Evolutionary conservation across 1,284 basidiomycete species (phyloP), one percentile per base, ranked within the genome.

Genomic region (Fomes fomentarius): DNA sequence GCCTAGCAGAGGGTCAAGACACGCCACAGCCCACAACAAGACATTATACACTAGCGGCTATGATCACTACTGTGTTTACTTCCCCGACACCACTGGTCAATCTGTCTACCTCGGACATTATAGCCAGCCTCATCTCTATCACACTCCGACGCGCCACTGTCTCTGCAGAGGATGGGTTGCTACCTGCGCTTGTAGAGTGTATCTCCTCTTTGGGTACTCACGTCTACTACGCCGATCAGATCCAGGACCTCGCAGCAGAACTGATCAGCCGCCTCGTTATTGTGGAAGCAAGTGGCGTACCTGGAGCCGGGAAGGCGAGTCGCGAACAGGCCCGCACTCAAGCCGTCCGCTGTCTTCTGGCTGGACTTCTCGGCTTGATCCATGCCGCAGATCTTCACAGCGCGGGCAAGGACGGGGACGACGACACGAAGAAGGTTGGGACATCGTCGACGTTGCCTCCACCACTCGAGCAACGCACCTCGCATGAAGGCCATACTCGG

Each of bases 151-250:
- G 91, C 50, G 79, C 89, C 25, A 77, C 84, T 2, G 73, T 87
- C 40, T 79, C 87, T 58, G 71, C 81, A 0, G 73, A 82, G n/a
- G 94, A 97, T 63, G 63, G 76, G 3, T 75, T 94, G 9, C 74
- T 97, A 8, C 80, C 87, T 0, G 74, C 82, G 2, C 73, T 96
- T 35, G 89, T 96, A 8, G 80, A 87, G 53, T 91, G 91, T 66
- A 89, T 97, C 51, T 79, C 91, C 5, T 91, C 93, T 0, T 78
- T 98, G 17, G 91, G 91, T 28, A 86, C 89, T 7, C 94, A 97
- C 69, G 86, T 96, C 51, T 96, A 97, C 76, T 98, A 98, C 69
- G 91, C 93, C 42, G 96, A 98, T 69, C 96, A 99, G 74, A 93
- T 96, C 58, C 93, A 94, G 68, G 96, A 98, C 70, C 85, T 98